Evolutionary conservation across 345 rosid species (phyloP).

Genomic region (Camelina neglecta): DNA sequence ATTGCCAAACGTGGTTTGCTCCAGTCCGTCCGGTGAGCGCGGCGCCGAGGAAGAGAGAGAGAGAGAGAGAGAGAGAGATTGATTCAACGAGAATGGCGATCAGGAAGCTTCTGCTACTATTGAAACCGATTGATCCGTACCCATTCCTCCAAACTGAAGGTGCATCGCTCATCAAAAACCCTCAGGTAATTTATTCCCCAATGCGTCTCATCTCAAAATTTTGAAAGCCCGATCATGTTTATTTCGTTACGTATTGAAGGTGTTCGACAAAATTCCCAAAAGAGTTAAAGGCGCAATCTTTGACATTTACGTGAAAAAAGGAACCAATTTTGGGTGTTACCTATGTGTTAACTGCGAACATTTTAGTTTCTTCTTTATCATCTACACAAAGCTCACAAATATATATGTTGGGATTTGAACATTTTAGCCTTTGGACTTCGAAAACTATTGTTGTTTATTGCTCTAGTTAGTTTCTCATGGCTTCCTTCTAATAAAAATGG

Average conservation of each 20-base stretch:
- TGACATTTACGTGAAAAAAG: conserved; percentile 1
- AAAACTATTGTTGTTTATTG: not conserved
- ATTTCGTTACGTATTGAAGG: conserved; percentile 19
- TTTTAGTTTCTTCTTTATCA: not conserved
- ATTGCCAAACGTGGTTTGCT: conserved; percentile 21
- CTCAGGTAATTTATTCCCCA: conserved; percentile 48
- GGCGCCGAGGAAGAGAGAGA: not conserved
- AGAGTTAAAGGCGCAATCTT: not conserved
- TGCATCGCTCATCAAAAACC: conserved; percentile 51
- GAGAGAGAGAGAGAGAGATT: not conserved
- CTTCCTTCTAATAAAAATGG: not conserved
- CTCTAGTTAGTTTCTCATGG: not conserved
- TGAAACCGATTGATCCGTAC: conserved; percentile 74
- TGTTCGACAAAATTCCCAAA: conserved; percentile 54
- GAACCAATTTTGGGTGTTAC: not conserved
- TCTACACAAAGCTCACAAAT: not conserved
- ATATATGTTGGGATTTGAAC: not conserved
- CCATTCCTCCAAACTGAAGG: conserved; percentile 50
- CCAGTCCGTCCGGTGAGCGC: conserved; percentile 8
- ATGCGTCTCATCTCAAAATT: not conserved
- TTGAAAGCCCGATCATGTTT: conserved; percentile 13
- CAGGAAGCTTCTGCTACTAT: conserved; percentile 69
- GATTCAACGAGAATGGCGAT: conserved; percentile 55
- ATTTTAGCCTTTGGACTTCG: conserved; percentile 3
- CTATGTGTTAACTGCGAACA: not conserved